phyloP scores from a whole-genome alignment of 306 rosid genomes.

The Gastrolobium bilobum region DNA sequence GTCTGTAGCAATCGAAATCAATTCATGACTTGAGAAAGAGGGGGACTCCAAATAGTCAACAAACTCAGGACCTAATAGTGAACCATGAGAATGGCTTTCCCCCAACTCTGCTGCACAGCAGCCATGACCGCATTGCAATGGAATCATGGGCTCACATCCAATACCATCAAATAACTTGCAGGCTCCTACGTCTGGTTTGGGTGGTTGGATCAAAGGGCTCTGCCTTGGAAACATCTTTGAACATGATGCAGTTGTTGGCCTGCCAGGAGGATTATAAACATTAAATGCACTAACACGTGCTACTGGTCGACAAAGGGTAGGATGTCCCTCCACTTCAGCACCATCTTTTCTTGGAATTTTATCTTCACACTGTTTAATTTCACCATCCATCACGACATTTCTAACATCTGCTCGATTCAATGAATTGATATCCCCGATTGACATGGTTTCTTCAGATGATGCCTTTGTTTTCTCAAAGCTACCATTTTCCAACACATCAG shows the following conservation, averaged over 20 bases:
- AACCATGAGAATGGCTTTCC: slow-evolving; percentile 46
- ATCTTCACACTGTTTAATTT: slow-evolving; percentile 40
- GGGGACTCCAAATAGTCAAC: slow-evolving; percentile 68
- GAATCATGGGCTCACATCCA: slow-evolving; percentile 63
- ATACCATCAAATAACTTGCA: slow-evolving; percentile 58
- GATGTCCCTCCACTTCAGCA: slow-evolving; percentile 50
- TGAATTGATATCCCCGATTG: slow-evolving; percentile 57
- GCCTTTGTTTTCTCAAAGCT: slow-evolving; percentile 63
- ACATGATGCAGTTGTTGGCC: slow-evolving; percentile 43
- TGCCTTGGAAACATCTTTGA: slow-evolving; percentile 54
- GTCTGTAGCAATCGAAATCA: slow-evolving; percentile 72
- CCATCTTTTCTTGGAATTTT: slow-evolving; percentile 43
- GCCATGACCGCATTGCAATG: slow-evolving; percentile 69
- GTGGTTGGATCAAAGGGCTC: slow-evolving; percentile 61
- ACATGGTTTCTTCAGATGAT: slow-evolving; percentile 78
- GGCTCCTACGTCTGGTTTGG: slow-evolving; percentile 51
- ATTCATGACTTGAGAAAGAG: slow-evolving; percentile 66
- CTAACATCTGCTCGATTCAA: slow-evolving; percentile 49
- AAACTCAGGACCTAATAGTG: slow-evolving; percentile 81
- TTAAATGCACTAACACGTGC: slow-evolving; percentile 75
- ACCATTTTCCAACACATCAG: slow-evolving; percentile 52
- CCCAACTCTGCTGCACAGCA: slow-evolving; percentile 57
- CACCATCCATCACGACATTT: slow-evolving; percentile 50
- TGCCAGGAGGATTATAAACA: slow-evolving; percentile 57
- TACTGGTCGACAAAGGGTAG: slow-evolving; percentile 60